Evolutionary conservation across 441 rosid species (phyloP), one percentile per base, ranked within the genome.

Genomic region (Populus hybrid): DNA sequence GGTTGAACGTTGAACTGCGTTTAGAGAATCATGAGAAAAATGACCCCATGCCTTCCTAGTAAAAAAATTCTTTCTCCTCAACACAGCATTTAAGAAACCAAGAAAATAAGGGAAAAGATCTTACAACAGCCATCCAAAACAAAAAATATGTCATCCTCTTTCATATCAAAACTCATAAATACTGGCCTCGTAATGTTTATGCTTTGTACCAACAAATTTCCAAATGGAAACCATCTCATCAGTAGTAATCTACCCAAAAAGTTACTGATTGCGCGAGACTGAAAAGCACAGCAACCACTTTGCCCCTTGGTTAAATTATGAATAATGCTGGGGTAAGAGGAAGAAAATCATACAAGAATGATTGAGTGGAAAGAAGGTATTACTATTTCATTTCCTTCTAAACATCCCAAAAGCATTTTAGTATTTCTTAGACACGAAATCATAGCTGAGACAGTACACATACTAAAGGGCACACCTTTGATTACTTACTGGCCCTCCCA

Each of bases 401-500:
- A 59, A 50, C 74, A 46, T 73, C 23, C 77, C 23, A 18, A 57
- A 20, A 57, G 23, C 9, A 57, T 57, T 18, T 57, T 57, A 57
- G 9, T 20, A 20, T 57, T 75, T 46, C 67, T 26, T 24, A 6
- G 30, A 24, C n/a, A 21, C 14, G 10, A 3, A 21, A 61, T 8
- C 2, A 9, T 61, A 1, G 10, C 28, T 61, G 14, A 61, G 26
- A 61, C 11, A 61, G 28, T 42, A 8, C 32, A 67, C 50, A 46
- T 14, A 35, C 23, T 3, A 24, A 57, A 34, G 21, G 26, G 73
- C 30, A 14, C 72, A 74, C 68, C 73, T 77, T 75, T 67, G 61
- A 67, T 70, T 78, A 75, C 12, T 71, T 16, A 70, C 70, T 78
- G 69, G 84, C 78, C 86, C 82, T 92, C n/a, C 94, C 92, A 81